Percentiles rank a stretch among this genome's conserved stretches.
Evolutionary conservation across 2,329 filamentous ascomycete genomes (phyloP).

Genomic region (Chrysosporium keratinophilum): DNA sequence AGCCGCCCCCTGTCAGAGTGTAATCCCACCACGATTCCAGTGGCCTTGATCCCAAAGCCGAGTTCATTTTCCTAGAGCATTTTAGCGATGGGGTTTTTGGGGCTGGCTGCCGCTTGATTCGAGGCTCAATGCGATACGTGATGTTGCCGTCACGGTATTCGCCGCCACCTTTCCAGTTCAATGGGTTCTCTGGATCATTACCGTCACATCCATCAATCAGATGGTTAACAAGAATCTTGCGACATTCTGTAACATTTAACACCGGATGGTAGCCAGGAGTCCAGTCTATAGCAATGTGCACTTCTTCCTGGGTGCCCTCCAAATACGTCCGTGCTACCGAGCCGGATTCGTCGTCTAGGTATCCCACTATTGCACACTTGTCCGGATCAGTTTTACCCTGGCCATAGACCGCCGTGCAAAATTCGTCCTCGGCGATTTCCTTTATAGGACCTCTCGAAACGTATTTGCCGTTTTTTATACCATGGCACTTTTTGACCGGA

Average conservation of each 20-base stretch:
- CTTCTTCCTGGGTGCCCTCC: background rate
- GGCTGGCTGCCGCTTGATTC: background rate
- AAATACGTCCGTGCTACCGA: slow-evolving; percentile 2
- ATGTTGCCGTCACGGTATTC: slow-evolving; percentile 5
- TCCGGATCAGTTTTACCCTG: background rate
- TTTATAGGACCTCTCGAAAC: background rate
- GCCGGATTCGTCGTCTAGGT: background rate
- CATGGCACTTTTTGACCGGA: background rate
- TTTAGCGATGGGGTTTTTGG: slow-evolving; percentile 1
- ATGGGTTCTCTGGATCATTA: slow-evolving; percentile 17
- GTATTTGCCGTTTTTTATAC: background rate
- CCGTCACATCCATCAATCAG: slow-evolving; percentile 18
- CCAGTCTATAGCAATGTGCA: slow-evolving; percentile 2
- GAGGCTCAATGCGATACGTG: slow-evolving; percentile 12
- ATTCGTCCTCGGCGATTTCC: background rate
- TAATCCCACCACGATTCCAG: background rate
- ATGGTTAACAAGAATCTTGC: background rate
- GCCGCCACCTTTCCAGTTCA: slow-evolving; percentile 20
- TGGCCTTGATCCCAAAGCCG: background rate
- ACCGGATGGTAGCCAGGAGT: background rate
- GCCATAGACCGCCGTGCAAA: background rate
- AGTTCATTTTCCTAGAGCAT: background rate
- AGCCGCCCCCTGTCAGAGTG: background rate
- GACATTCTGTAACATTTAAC: slow-evolving; percentile 6
- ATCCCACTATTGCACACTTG: background rate